Conservation (phyloP, 2,329 filamentous ascomycete species). For the Cladophialophora bantiana region DNA sequence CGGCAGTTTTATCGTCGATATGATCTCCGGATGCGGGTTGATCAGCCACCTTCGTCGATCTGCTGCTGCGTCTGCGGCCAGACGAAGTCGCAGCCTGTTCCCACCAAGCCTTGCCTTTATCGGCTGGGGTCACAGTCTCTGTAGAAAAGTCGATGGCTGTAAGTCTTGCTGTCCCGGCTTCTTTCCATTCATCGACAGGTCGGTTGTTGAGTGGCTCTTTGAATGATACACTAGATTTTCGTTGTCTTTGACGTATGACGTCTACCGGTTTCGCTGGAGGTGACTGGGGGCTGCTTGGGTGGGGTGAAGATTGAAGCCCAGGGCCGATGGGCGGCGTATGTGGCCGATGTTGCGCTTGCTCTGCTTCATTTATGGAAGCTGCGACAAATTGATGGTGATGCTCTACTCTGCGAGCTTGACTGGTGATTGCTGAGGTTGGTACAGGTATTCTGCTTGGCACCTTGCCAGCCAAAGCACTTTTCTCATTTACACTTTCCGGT, state of each 20-base stretch:
- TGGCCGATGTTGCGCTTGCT: conserved; percentile 22
- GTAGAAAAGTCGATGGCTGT: conserved; percentile 67
- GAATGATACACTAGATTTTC: conserved; percentile 53
- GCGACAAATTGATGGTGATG: conserved; percentile 9
- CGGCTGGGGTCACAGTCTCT: conserved; percentile 49
- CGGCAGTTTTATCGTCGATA: conserved; percentile 37
- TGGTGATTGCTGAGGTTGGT: conserved; percentile 17
- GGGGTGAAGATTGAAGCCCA: conserved; percentile 35
- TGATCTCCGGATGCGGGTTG: conserved; percentile 51
- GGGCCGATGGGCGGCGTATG: conserved; percentile 28
- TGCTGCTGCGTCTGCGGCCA: conserved; percentile 51
- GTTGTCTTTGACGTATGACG: conserved; percentile 37
- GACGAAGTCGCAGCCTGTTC: conserved; percentile 63
- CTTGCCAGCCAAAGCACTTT: conserved; percentile 8
- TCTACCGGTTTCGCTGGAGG: conserved; percentile 32
- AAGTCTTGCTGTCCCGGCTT: conserved; percentile 68
- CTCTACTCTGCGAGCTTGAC: conserved; percentile 11
- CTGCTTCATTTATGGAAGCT: background rate
- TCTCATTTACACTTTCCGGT: conserved; percentile 4
- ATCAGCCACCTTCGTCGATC: conserved; percentile 56
- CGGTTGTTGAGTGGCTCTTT: conserved; percentile 55
- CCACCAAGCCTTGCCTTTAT: conserved; percentile 76
- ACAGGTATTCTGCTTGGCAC: conserved; percentile 34
- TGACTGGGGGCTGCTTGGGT: conserved; percentile 36
- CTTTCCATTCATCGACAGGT: conserved; percentile 70